Evolutionary conservation across 2,329 filamentous ascomycete genomes (phyloP).

Genomic region (Niveomyces coronatus): DNA sequence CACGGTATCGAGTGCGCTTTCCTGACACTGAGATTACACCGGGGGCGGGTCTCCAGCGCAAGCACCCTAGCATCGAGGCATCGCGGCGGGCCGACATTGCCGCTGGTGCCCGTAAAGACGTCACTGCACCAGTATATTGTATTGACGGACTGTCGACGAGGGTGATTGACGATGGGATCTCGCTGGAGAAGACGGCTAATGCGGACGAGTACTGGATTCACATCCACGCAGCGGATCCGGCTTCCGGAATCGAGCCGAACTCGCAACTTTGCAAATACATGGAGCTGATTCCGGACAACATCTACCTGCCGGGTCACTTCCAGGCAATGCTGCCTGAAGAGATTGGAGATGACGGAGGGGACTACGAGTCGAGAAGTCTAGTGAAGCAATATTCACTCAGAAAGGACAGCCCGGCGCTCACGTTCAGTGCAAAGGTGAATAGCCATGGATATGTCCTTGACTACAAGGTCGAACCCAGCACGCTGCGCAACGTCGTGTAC

Average conservation of each 20-base stretch:
- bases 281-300: slow-evolving; percentile 47
- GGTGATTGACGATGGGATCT: slow-evolving; percentile 73
- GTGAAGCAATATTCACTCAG: slow-evolving; percentile 46
- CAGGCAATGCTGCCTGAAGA: slow-evolving; percentile 45
- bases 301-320: slow-evolving; percentile 48
- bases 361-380: slow-evolving; percentile 26
- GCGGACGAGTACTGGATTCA: slow-evolving; percentile 61
- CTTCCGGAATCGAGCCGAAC: slow-evolving; percentile 53
- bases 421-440: slow-evolving; percentile 51
- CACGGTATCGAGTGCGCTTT: slow-evolving; percentile 49
- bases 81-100: slow-evolving; percentile 34
- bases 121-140: slow-evolving; percentile 53
- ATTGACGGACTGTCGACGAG: slow-evolving; percentile 58
- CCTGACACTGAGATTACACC: slow-evolving; percentile 36
- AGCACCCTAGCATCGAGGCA: slow-evolving; percentile 21
- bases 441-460: slow-evolving; percentile 42
- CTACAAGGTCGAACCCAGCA: slow-evolving; percentile 42
- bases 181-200: slow-evolving; percentile 48
- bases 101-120: slow-evolving; percentile 40
- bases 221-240: slow-evolving; percentile 69
- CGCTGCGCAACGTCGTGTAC: slow-evolving; percentile 44
- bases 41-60: slow-evolving; percentile 31
- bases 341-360: slow-evolving; percentile 19
- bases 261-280: slow-evolving; percentile 51
- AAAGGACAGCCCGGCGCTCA: slow-evolving; percentile 41